Evolutionary conservation across 2,329 filamentous ascomycete species (phyloP), one percentile per base, ranked within the genome.

Genomic region (Beauveria scarabaeidicola): DNA sequence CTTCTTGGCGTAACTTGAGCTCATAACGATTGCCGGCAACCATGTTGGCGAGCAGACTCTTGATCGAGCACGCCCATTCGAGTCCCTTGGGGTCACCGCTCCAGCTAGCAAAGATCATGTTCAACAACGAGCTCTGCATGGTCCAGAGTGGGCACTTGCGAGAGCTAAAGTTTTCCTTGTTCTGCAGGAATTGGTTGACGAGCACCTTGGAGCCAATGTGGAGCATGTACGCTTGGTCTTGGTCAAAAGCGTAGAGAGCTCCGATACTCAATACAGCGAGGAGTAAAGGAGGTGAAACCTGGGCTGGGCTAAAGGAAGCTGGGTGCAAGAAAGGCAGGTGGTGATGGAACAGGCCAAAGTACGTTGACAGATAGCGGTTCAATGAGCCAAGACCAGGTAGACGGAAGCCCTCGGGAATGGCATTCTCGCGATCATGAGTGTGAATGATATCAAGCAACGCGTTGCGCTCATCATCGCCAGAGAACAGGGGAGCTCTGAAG

Each of bases 21-120:
- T 99, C 94, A 72, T 97, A 97, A 54, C 91, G 86, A 71, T 97
- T 97, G 61, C 94, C 94, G 61, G 93, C 91, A 60, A 99, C 94
- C 93, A 99, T 97, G 75, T 97, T 97, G 65, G 93, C 93, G 53
- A 99, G 84, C 43, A 97, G 81, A 78, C 91, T 96, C 83, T 97
- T 97, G 76, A 99, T 97, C 2, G 94, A 97, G 74, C 93, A 97
- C 40, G 94, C 92, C 94, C 94, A 99, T 74, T 99, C 94, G 3
- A 99, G 81, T 41, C 94, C 94, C 75, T 97, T 97, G 40, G 94
- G 89, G 69, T 97, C 94, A 68, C 94, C 94, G 72, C 94, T 97
- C 94, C 94, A 99, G 79, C 92, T 97, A 59, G 94, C 91, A 72
- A 99, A 97, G 65, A 97, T 87, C 94, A 97, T 97, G 79, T 99